Conservation (phyloP, 2,329 filamentous ascomycete species). For the Leptoxyphium fumago region DNA sequence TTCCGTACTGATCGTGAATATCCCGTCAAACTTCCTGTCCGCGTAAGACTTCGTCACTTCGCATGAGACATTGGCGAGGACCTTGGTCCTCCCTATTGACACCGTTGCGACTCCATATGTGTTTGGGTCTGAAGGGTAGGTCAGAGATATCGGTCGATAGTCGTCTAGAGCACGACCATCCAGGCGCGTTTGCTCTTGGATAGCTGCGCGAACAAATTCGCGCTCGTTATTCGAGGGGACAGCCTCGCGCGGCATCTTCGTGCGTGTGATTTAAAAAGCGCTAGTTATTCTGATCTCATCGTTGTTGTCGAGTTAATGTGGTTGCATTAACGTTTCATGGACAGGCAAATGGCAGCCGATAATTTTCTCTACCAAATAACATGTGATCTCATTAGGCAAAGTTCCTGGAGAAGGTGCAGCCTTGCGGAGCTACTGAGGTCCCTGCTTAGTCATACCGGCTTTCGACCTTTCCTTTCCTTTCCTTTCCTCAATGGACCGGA, state of each 20-base stretch:
- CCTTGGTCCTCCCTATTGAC: conserved; percentile 76
- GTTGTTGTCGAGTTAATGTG: too few relatives aligned
- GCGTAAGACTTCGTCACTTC: conserved; percentile 74
- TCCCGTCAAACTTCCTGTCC: conserved; percentile 86
- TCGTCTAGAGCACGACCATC: conserved; percentile 73
- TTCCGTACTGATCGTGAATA: conserved; percentile 85
- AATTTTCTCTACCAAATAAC: not conserved
- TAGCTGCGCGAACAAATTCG: conserved; percentile 69
- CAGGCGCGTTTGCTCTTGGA: conserved; percentile 65
- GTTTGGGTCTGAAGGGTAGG: conserved; percentile 51
- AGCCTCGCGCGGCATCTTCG: conserved; percentile 75
- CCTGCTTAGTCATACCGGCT: too few relatives aligned
- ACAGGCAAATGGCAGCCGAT: not conserved
- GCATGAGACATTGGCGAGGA: conserved; percentile 72
- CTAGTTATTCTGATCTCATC: too few relatives aligned
- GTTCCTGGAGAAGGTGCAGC: too few relatives aligned
- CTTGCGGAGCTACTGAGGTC: too few relatives aligned
- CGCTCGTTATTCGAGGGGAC: conserved; percentile 82
- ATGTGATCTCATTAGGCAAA: not conserved
- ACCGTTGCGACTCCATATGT: conserved; percentile 86
- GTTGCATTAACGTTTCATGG: too few relatives aligned
- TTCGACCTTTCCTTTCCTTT: too few relatives aligned
- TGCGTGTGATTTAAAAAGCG: too few relatives aligned
- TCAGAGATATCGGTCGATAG: conserved; percentile 61
- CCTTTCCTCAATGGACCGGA: too few relatives aligned